Conservation (phyloP, 805 yeast genomes). For the Saturnispora sanitii region DNA sequence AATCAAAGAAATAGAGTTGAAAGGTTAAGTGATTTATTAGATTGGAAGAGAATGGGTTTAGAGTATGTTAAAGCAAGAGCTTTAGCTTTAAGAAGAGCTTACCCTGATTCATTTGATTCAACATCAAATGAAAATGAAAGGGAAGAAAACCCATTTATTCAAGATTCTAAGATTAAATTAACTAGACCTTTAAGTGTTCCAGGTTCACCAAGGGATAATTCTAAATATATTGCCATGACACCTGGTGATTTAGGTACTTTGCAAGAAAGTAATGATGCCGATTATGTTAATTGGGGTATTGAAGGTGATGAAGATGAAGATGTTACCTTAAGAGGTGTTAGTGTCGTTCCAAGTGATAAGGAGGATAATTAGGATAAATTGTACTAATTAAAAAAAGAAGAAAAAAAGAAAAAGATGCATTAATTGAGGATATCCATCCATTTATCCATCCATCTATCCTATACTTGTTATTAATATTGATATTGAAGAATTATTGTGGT, state of each 20-base stretch:
- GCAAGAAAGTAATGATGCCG: slow-evolving; percentile 83
- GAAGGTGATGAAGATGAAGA: slow-evolving; percentile 32
- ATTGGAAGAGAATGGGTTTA: slow-evolving; percentile 97
- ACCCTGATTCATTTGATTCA: slow-evolving; percentile 79
- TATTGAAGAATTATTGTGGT: no score
- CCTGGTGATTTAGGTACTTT: slow-evolving; percentile 97
- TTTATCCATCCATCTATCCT: no score
- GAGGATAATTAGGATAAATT: slow-evolving; percentile 1
- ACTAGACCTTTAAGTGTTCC: slow-evolving; percentile 94
- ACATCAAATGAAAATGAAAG: no score
- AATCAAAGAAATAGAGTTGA: slow-evolving; percentile 97
- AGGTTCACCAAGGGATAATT: slow-evolving; percentile 79
- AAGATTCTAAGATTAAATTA: slow-evolving; percentile 47
- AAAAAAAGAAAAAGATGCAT: not conserved
- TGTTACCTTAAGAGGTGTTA: slow-evolving; percentile 28
- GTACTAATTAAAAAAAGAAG: not conserved
- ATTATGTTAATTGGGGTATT: slow-evolving; percentile 51
- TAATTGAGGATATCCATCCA: no score
- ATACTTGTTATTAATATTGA: no score
- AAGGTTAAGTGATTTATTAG: slow-evolving; percentile 81
- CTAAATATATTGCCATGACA: slow-evolving; percentile 60
- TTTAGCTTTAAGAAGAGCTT: slow-evolving; percentile 84
- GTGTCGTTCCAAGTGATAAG: slow-evolving; percentile 30
- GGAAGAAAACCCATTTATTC: slow-evolving; percentile 31
- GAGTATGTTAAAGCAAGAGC: slow-evolving; percentile 94